These are phyloP conservation scores for Aspergillus affinis DNA, from an alignment of 495 filamentous ascomycete genomes.

Conservation along the genomic window DNA sequence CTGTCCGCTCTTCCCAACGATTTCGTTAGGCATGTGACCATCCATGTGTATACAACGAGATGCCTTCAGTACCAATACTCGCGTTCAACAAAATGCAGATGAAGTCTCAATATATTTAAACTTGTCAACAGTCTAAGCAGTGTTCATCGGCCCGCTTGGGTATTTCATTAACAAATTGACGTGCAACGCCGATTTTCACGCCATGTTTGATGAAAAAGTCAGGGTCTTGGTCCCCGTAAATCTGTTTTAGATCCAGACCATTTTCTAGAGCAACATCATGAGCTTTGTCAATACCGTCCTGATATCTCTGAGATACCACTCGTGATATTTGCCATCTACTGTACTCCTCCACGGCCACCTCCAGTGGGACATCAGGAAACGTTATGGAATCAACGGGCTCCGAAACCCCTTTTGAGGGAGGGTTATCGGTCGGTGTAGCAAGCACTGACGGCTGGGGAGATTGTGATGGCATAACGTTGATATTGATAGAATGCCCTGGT, in stretches of 20 bases:
- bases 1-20: no score
- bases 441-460: constrained; percentile 7
- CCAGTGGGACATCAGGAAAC: constrained; percentile 11
- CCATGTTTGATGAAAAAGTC: constrained; percentile 29
- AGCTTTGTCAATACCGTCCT: constrained; percentile 20
- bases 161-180: constrained; percentile 6
- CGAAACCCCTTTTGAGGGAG: not conserved
- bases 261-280: constrained; percentile 23
- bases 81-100: no score
- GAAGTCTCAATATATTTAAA: no score
- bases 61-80: no score
- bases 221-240: constrained; percentile 26
- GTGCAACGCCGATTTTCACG: constrained; percentile 25
- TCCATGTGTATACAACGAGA: no score
- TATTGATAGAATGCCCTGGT: constrained; percentile 5
- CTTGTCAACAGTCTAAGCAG: not conserved
- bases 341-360: constrained; percentile 21
- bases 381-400: constrained; percentile 5
- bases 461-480: constrained; percentile 9
- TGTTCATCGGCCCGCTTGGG: not conserved
- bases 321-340: constrained; percentile 22
- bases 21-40: no score
- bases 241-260: constrained; percentile 26
- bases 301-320: constrained; percentile 19
- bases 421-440: constrained; percentile 4